A percentile compares a stretch with the other conserved stretches of the same genome.
Evolutionary conservation across 202 grass and related monocot species (phyloP).

Genomic region (Musa balbisiana): DNA sequence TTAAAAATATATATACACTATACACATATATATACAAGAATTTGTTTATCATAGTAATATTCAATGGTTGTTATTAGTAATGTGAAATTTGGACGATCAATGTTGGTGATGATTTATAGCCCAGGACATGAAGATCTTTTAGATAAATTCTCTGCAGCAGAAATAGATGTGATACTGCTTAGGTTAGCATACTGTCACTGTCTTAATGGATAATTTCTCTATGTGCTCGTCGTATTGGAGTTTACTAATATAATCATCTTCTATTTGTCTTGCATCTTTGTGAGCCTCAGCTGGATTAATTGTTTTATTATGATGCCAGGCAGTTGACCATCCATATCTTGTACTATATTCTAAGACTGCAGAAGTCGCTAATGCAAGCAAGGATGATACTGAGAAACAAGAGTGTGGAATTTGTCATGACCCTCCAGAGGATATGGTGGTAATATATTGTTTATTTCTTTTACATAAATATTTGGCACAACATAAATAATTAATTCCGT

Average conservation of each 20-base stretch:
- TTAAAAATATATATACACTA: neutral
- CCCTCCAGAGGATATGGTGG: constrained; percentile 68
- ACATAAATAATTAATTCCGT: neutral
- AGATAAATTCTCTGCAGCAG: neutral
- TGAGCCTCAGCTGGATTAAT: constrained; percentile 18
- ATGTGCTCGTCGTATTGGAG: neutral
- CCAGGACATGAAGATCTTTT: neutral
- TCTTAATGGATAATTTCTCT: neutral
- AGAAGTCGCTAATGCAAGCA: constrained; percentile 28
- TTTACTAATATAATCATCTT: neutral
- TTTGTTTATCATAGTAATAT: neutral
- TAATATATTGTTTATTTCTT: constrained; percentile 25
- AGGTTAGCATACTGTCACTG: neutral
- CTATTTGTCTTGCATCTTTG: neutral
- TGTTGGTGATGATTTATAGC: neutral
- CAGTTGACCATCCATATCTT: constrained; percentile 94
- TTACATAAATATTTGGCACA: neutral
- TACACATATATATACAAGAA: neutral
- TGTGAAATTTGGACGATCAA: neutral
- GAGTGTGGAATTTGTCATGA: constrained; percentile 59
- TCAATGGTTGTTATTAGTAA: neutral
- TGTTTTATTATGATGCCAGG: constrained; percentile 40
- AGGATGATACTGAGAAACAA: constrained; percentile 31
- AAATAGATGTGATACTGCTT: neutral
- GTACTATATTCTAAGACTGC: constrained; percentile 77